Base-by-base conservation (phyloP, 2,329 filamentous ascomycete genomes). In the Diplodia scrobiculata region DNA sequence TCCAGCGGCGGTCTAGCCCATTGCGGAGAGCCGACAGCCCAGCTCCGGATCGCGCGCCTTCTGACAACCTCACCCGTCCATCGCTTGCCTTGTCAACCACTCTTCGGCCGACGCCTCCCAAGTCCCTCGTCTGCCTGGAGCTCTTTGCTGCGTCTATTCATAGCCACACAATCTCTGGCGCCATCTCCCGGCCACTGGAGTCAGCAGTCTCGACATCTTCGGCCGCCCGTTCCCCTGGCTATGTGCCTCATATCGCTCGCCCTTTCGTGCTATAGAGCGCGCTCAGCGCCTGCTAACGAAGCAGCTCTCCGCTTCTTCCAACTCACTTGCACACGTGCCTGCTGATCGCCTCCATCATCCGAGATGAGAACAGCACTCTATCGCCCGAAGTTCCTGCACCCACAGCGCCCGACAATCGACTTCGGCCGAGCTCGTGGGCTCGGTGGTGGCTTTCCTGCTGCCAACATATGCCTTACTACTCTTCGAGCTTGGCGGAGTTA, bases 1-100 rank as follows among this genome's bases (percentile, higher is more conserved):
- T 6, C 50, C 63, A 3, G 2, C n/a, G 0, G 10, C 5, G 36
- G 63, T 1, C 38, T 55, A 34, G 63, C 38, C 50, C 6, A 21
- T 4, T 65, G 63, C 19, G 63, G 63, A 55, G 63, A 65, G 63
- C 63, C 63, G 63, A 55, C 38, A 38, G 14, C 25, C 32, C 34
- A 64, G 29, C 32, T 64, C 62, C 62, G 62, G 48, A n/a, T 19
- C 32, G 25, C 27, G 17, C 29, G 51, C 29, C 27, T 19, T n/a
- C 34, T 27, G 32, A 9, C 53, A 21, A 38, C 53, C 10, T 27
- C 38, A 19, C 36, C 14, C 38, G 21, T 32, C 54, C 36, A 34
- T 13, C 52, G 52, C 32, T 32, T 48, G 21, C 29, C 25, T 38
- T 32, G 21, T 32, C 54, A n/a, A 58, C 54, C 54, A 45, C 1